Base-by-base conservation (phyloP, 164 flowering plant species). In the Kingdonia uniflora region DNA sequence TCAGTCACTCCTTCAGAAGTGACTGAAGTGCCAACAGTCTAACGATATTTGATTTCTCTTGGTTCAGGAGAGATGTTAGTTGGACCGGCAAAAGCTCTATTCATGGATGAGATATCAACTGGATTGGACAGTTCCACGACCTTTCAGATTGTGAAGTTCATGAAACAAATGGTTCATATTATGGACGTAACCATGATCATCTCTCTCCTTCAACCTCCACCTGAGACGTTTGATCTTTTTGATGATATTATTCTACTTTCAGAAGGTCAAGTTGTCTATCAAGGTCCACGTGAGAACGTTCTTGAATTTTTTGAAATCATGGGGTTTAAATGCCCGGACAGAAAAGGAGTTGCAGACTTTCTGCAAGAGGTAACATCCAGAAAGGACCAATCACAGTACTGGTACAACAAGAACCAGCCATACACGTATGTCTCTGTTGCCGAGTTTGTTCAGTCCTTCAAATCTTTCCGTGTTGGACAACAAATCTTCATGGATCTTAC, bases 91-190 rank as follows among this genome's bases (percentile, higher is more conserved):
- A 77, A 71, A 65, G 81, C 73, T 20, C 68, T 80, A 54, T 75
- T 75, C 68, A 80, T 80, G 85, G 85, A 80, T 61, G 81, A 75
- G 62, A 80, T 80, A 47, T 80, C 85, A 44, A 80, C 80, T 21
- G 85, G 85, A 45, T 66, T 80, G 7, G 85, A 80, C 58, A 80
- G 81, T 58, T 75, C 85, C 15, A 77, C 85, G n/a, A 76, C 84
- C 38, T 79, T 61, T 50, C 81, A 76, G 56, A 79, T 79, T 35
- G 61, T 74, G 54, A 74, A 75, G 67, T 74, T 62, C 66, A 65
- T 79, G 74, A 71, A 71, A 50, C 81, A 79, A 44, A 74, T 76
- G 73, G 81, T 79, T 35, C 84, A 76, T 58, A 65, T 75, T 5
- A 76, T 75, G 81, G 78, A 80, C 52, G 65, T 71, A 38, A 80